These are phyloP conservation scores for Thermochaetoides dissita DNA, from an alignment of 2,329 filamentous ascomycete genomes.

Conservation along the genomic window DNA sequence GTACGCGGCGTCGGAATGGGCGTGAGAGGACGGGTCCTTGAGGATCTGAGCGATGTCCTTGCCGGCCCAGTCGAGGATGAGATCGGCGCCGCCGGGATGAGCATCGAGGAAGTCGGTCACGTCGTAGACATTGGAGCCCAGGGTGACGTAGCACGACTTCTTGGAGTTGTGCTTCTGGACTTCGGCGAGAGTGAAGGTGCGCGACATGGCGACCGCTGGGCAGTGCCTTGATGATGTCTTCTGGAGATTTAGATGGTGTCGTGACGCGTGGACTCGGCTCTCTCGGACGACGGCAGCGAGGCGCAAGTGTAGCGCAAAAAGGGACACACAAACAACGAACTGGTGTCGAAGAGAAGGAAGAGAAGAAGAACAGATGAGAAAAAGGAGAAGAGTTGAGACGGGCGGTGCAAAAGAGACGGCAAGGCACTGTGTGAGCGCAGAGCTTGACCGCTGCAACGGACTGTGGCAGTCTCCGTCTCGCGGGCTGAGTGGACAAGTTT, in stretches of 20 bases:
- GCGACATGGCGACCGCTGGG: constrained; percentile 45
- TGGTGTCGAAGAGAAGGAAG: too few relatives aligned
- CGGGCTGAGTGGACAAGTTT: constrained; percentile 5
- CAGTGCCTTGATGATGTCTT: constrained; percentile 49
- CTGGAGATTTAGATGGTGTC: background rate
- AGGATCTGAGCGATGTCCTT: constrained; percentile 75
- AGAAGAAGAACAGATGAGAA: background rate
- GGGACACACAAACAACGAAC: too few relatives aligned
- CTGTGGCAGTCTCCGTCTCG: too few relatives aligned
- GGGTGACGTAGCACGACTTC: constrained; percentile 83
- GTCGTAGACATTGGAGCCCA: constrained; percentile 86
- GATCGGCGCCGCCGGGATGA: constrained; percentile 78
- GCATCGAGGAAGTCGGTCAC: constrained; percentile 80
- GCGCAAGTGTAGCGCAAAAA: too few relatives aligned
- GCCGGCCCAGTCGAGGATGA: constrained; percentile 81
- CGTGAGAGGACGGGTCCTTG: constrained; percentile 68
- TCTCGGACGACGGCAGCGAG: too few relatives aligned
- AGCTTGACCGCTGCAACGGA: constrained; percentile 1
- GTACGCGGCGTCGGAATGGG: constrained; percentile 85
- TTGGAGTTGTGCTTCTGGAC: constrained; percentile 65
- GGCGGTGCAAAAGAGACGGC: background rate
- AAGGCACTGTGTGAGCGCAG: too few relatives aligned
- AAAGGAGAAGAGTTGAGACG: background rate
- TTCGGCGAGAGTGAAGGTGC: constrained; percentile 68
- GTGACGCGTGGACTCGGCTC: background rate